These are phyloP conservation scores for Entomophthora muscae DNA, from an alignment of 371 early-diverging fungal species.

Conservation along the genomic window DNA sequence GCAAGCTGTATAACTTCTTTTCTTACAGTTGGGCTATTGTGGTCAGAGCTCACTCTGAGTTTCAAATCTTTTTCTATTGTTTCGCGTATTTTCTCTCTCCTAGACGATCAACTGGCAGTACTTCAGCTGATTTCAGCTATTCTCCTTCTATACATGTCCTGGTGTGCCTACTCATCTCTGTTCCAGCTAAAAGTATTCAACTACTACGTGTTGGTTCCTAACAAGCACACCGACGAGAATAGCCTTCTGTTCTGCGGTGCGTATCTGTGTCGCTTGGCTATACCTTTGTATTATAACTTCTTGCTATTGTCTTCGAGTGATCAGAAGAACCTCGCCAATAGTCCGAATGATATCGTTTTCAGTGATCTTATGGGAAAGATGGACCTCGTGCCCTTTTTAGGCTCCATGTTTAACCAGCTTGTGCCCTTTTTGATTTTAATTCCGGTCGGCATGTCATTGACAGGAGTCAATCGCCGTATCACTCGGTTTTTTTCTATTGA, in stretches of 20 bases:
- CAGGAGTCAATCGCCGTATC: neutral
- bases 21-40: neutral
- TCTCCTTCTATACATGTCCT: slow-evolving; percentile 1
- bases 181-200: slow-evolving; percentile 5
- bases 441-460: neutral
- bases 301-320: neutral
- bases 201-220: slow-evolving; percentile 8
- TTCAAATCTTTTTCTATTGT: neutral
- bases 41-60: slow-evolving; percentile 4
- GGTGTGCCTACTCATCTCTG: neutral
- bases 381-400: neutral
- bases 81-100: neutral
- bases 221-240: neutral
- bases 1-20: neutral
- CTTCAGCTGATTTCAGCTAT: neutral
- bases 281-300: slow-evolving; percentile 2
- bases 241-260: slow-evolving; percentile 2
- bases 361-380: neutral
- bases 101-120: neutral
- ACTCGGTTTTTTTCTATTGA: slow-evolving; percentile 5
- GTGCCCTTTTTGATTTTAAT: slow-evolving; percentile 3
- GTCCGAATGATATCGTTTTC: neutral
- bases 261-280: neutral
- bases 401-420: neutral
- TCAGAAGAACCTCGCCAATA: too few species aligned